phyloP scores from a whole-genome alignment of 176 grass and related monocot species.

The Eleusine indica region DNA sequence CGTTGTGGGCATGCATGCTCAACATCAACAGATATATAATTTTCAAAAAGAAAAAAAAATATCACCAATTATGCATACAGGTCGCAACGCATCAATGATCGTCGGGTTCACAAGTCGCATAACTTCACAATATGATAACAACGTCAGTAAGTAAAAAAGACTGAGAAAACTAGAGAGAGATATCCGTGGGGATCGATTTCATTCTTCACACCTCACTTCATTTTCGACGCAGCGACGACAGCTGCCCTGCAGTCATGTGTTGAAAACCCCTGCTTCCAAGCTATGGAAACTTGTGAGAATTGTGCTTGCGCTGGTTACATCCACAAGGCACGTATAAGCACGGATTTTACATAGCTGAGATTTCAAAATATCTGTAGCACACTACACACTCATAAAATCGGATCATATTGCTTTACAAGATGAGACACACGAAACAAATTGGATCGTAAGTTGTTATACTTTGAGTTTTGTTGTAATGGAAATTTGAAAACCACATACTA shows the following conservation, averaged over 20 bases:
- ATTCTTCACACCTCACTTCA: constrained; percentile 7
- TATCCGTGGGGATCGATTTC: constrained; percentile 31
- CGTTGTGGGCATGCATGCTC: background rate
- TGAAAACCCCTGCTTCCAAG: constrained; percentile 23
- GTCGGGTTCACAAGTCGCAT: background rate
- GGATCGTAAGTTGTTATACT: too few species aligned
- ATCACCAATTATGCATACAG: background rate
- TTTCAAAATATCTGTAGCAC: background rate
- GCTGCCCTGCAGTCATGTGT: background rate
- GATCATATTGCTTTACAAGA: too few species aligned
- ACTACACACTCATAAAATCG: too few species aligned
- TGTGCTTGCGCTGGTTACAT: background rate
- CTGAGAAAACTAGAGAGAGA: background rate
- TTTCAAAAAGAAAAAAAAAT: background rate
- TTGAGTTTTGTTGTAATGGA: background rate
- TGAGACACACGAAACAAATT: too few species aligned
- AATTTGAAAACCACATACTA: background rate
- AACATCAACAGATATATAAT: background rate
- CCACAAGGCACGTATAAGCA: constrained; percentile 16
- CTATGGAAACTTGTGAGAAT: constrained; percentile 22
- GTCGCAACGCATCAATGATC: background rate
- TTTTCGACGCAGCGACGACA: background rate
- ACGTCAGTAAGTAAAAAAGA: background rate
- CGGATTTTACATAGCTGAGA: background rate
- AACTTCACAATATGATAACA: background rate